Evolutionary conservation across 116 monocot genomes (phyloP), one percentile per base, ranked within the genome.

Genomic region (Thalassia testudinum): DNA sequence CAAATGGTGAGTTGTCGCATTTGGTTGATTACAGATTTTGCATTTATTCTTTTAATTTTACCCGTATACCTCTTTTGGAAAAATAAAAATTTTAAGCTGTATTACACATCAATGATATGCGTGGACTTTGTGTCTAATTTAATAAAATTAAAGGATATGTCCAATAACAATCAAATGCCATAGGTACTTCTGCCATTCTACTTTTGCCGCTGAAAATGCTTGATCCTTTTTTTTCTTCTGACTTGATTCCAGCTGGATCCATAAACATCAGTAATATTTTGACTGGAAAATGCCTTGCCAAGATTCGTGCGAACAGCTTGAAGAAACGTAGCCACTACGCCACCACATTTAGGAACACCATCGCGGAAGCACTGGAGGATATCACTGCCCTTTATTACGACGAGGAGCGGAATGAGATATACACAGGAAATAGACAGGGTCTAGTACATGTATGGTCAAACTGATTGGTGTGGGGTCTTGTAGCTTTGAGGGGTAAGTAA

Each of bases 361-460:
- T 70, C 20, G 24, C 58, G 12, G 81, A 78, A 55, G 81, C 86
- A 11, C 51, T 87, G 52, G 82, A 81, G 23, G 78, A 81, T 58
- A 81, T 87, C 21, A 87, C 86, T 19, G 78, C 81, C 0, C 70
- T 87, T 43, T 87, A 75, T 52, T 87, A 78, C 49, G 86, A 81
- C 42, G 86, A 87, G 42, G 86, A 87, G 19, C 74, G 75, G 16
- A 62, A 80, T 42, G 86, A 87, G 64, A 87, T 87, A 7, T 87
- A 81, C 60, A 87, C 78, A 0, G 86, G 86, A 11, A 87, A 81
- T 42, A 64, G 64, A 19, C 78, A 67, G 21, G 86, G 86, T 30
- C 57, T 87, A 18, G 72, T 87, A 57, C 86, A 87, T 75, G 78
- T 87, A 44, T 86, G 85, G 85, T 81, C 81, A 7, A 86, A 81